These are phyloP conservation scores for Medicago lupulina DNA, from an alignment of 306 rosid species.

Conservation along the genomic window DNA sequence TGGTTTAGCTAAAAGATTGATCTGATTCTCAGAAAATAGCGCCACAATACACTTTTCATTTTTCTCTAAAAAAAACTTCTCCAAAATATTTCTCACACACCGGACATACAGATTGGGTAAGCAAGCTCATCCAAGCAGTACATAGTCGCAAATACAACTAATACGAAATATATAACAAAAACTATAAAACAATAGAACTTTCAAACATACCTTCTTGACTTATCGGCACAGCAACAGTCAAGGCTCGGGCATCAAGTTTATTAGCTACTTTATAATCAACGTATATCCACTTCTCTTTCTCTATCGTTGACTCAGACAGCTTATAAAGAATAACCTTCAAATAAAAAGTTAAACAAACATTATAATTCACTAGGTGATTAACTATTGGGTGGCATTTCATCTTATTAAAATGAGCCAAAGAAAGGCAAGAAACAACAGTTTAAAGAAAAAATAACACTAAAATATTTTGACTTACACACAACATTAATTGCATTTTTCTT, in stretches of 20 bases:
- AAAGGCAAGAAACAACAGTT: background rate
- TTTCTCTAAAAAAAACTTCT: background rate
- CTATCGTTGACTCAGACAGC: constrained; percentile 37
- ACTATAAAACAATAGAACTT: constrained; percentile 1
- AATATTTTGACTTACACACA: background rate
- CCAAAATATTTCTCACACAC: background rate
- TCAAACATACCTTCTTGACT: constrained; percentile 72
- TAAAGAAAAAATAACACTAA: background rate
- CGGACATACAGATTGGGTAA: constrained; percentile 11
- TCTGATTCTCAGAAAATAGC: constrained; percentile 1
- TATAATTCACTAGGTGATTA: constrained; percentile 16
- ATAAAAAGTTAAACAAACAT: constrained; percentile 38
- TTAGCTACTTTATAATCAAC: constrained; percentile 81
- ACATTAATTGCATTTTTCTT: background rate
- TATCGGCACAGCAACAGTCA: constrained; percentile 89
- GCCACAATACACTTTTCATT: background rate
- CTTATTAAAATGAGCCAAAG: background rate
- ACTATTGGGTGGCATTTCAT: background rate
- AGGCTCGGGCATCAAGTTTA: constrained; percentile 84
- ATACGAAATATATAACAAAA: background rate
- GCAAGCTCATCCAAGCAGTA: constrained; percentile 20
- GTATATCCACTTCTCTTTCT: constrained; percentile 84
- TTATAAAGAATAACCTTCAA: constrained; percentile 78
- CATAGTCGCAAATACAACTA: background rate
- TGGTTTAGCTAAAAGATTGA: background rate